Base-by-base conservation (phyloP, 495 filamentous ascomycete genomes). In the Glarea lozoyensis region DNA sequence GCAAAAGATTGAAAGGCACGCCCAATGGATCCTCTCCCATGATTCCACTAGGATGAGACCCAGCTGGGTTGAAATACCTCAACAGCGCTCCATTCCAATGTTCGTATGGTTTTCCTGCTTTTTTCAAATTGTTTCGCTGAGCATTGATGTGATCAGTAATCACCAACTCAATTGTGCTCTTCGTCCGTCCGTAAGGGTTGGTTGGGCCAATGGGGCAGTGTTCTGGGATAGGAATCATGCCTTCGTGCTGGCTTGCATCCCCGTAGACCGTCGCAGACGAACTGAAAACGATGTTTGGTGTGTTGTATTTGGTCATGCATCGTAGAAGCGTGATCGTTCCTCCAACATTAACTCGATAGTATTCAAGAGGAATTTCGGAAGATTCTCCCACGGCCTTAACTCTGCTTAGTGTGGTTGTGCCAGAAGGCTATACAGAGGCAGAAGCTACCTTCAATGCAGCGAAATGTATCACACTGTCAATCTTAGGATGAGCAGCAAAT, bases 171-270 rank as follows among this genome's bases (percentile, higher is more conserved):
- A 95, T 86, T 50, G 79, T 83, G 61, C 82, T 75, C 73, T 98
- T 98, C 40, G 92, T 97, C 61, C 83, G 84, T 24, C 92, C 92
- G 65, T 98, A 98, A 10, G 92, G 86, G 74, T 97, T 98, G 40
- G 90, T 98, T 16, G 92, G 88, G 32, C 86, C 88, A 50, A 95
- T 83, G 32, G 92, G 92, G 74, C 92, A 98, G 57, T 85, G 67
- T 68, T 98, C 92, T 24, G 93, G 92, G 58, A 98, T 98, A 52
- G 92, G 92, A 54, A 98, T 97, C 93, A 98, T 97, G 70, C 93
- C 82, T 53, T 82, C 79, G 65, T 95, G 83, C 62, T 86, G 86
- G 37, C 93, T 98, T 37, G 93, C 92, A 66, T 98, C 92, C 46
- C 92, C 92, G 60, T 98, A 98, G 60, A 98, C 92, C 51, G 92